Evolutionary conservation across 768 basidiomycete genomes (phyloP).

Genomic region (Podaxis sp.): DNA sequence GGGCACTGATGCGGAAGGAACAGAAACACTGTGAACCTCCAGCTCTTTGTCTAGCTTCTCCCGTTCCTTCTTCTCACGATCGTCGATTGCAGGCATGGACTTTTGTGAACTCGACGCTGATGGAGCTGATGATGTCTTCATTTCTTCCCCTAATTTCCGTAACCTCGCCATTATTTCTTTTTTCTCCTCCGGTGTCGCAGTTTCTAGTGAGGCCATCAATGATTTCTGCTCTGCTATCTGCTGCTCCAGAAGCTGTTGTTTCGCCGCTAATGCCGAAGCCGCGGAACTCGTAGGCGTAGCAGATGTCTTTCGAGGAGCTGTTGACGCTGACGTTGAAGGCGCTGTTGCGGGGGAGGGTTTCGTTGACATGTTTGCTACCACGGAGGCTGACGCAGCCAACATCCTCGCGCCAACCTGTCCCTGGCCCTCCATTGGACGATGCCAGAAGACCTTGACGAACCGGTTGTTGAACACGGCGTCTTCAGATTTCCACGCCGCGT

Average conservation of each 20-base stretch:
- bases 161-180: constrained; percentile 73
- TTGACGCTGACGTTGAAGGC: constrained; percentile 14
- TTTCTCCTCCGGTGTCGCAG: constrained; percentile 68
- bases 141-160: constrained; percentile 74
- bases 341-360: constrained; percentile 27
- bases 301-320: constrained; percentile 14
- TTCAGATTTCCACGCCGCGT: constrained; percentile 87
- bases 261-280: constrained; percentile 57
- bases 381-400: constrained; percentile 75
- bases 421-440: constrained; percentile 88
- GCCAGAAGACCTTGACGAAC: constrained; percentile 96
- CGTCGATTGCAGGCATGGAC: constrained; percentile 22
- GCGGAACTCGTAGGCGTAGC: constrained; percentile 15
- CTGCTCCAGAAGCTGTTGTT: constrained; percentile 72
- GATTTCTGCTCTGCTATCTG: constrained; percentile 88
- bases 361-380: constrained; percentile 59
- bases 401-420: constrained; percentile 73
- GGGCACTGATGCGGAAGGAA: background rate
- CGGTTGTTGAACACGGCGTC: constrained; percentile 94
- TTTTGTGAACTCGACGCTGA: constrained; percentile 23
- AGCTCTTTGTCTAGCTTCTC: constrained; percentile 80
- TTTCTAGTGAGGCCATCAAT: constrained; percentile 66
- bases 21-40: constrained; percentile 51
- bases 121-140: constrained; percentile 42
- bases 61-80: constrained; percentile 51